Conservation (phyloP, 805 yeast genomes). For the Clavispora vitiphila region DNA sequence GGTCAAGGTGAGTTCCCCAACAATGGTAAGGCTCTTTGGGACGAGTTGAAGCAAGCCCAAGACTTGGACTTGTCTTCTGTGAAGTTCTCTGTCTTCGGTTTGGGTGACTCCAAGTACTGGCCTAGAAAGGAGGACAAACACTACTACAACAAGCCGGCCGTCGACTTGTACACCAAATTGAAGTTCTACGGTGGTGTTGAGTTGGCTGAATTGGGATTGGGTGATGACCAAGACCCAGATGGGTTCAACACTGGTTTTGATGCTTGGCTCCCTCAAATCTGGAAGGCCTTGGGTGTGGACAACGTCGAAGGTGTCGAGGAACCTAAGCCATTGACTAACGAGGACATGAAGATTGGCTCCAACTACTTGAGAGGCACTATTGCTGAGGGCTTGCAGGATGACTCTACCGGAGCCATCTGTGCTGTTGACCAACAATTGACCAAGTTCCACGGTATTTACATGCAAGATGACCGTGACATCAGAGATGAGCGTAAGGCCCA, state of each 20-base stretch:
- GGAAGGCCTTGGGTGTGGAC: slow-evolving; percentile 89
- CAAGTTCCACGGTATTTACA: slow-evolving; percentile 95
- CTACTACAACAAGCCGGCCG: slow-evolving; percentile 87
- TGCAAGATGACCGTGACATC: slow-evolving; percentile 97
- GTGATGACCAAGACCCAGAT: slow-evolving; percentile 97
- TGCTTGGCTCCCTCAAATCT: slow-evolving; percentile 76
- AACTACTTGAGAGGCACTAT: slow-evolving; percentile 90
- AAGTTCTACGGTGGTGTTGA: slow-evolving; percentile 68
- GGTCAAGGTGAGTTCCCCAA: slow-evolving; percentile 88
- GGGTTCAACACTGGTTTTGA: slow-evolving; percentile 90
- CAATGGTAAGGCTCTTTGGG: slow-evolving; percentile 77
- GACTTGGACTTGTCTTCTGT: slow-evolving; percentile 60
- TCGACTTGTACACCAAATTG: slow-evolving; percentile 64
- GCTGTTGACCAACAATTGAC: slow-evolving; percentile 92
- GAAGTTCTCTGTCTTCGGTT: slow-evolving; percentile 62
- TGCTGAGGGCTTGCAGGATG: slow-evolving; percentile 76
- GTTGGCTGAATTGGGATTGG: slow-evolving; percentile 73
- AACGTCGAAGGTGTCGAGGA: slow-evolving; percentile 77
- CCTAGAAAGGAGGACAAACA: slow-evolving; percentile 94
- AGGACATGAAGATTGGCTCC: slow-evolving; percentile 87
- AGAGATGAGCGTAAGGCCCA: slow-evolving; percentile 89
- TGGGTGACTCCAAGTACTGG: slow-evolving; percentile 89
- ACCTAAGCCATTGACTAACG: slow-evolving; percentile 88
- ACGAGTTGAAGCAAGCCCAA: slow-evolving; percentile 53
- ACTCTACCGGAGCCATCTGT: slow-evolving; percentile 83